Conservation (phyloP, 768 basidiomycete genomes). For the Kwoniella mangroviensis region DNA sequence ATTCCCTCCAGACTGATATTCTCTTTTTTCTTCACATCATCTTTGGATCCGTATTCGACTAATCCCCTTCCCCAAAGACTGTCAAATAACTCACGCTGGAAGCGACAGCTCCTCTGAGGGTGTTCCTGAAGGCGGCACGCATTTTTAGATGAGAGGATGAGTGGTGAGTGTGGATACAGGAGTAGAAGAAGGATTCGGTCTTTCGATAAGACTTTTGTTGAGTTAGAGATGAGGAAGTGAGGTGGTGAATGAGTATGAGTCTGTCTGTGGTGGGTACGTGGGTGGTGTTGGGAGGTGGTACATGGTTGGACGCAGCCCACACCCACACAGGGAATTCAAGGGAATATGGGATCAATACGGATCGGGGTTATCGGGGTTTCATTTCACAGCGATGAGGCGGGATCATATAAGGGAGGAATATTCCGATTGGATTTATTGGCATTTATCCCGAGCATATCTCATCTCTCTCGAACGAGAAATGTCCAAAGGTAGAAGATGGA, state of each 20-base stretch:
- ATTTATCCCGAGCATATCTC: neutral
- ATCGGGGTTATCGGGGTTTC: constrained; percentile 28
- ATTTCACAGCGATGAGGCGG: neutral
- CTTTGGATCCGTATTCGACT: neutral
- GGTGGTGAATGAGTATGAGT: constrained; percentile 1
- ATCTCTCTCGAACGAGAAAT: neutral
- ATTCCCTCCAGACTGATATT: neutral
- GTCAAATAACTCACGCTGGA: constrained; percentile 41
- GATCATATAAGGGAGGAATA: neutral
- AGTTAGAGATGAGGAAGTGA: constrained; percentile 14
- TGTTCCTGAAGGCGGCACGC: constrained; percentile 46
- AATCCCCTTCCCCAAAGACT: constrained; percentile 1
- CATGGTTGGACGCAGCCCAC: constrained; percentile 3
- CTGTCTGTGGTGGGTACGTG: constrained; percentile 6
- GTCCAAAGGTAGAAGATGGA: neutral
- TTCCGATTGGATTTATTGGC: constrained; percentile 2
- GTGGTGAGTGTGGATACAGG: constrained; percentile 37
- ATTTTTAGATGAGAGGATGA: constrained; percentile 54
- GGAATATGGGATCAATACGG: constrained; percentile 29
- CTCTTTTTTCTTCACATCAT: too few species aligned
- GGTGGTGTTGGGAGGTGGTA: neutral
- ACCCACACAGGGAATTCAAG: neutral
- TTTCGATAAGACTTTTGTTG: constrained; percentile 25
- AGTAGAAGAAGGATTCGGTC: constrained; percentile 25
- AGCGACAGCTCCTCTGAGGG: constrained; percentile 43